Conservation (phyloP, 768 basidiomycete genomes). For the Pleurotus eryngii region DNA sequence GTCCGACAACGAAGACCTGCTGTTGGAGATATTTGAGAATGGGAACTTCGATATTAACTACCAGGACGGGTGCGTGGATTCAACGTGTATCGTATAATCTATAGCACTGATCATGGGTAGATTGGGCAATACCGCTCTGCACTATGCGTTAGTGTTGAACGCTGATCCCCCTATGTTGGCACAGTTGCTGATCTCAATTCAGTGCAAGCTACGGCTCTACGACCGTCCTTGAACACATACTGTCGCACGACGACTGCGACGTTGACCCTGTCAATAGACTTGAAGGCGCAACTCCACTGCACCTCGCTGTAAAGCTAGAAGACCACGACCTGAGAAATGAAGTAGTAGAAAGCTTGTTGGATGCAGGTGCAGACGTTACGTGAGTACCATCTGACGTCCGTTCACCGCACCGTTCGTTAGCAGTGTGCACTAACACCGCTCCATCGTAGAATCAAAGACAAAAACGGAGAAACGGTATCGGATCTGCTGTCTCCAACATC, state of each 20-base stretch:
- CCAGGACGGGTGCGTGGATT: slow-evolving; percentile 64
- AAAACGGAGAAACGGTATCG: slow-evolving; percentile 52
- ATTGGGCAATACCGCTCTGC: slow-evolving; percentile 78
- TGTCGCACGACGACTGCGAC: slow-evolving; percentile 74
- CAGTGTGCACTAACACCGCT: neutral
- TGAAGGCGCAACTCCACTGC: slow-evolving; percentile 73
- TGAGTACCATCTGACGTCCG: slow-evolving; percentile 27
- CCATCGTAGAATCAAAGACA: slow-evolving; percentile 62
- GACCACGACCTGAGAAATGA: slow-evolving; percentile 49
- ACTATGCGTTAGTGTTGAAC: slow-evolving; percentile 57
- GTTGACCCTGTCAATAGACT: slow-evolving; percentile 74
- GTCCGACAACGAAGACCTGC: slow-evolving; percentile 65
- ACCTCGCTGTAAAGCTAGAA: slow-evolving; percentile 61
- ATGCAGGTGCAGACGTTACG: slow-evolving; percentile 76
- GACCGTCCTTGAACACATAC: slow-evolving; percentile 66
- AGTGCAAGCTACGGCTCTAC: slow-evolving; percentile 56
- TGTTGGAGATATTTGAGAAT: slow-evolving; percentile 56
- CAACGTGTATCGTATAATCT: slow-evolving; percentile 2
- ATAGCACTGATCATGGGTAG: slow-evolving; percentile 28
- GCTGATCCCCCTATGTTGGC: neutral
- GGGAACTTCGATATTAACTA: slow-evolving; percentile 69
- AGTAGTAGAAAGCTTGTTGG: slow-evolving; percentile 64
- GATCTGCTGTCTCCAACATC: slow-evolving; percentile 46
- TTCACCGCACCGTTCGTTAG: neutral
- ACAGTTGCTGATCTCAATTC: slow-evolving; percentile 5